Conservation (phyloP, 2,329 filamentous ascomycete species). For the Cladosporium velox region DNA sequence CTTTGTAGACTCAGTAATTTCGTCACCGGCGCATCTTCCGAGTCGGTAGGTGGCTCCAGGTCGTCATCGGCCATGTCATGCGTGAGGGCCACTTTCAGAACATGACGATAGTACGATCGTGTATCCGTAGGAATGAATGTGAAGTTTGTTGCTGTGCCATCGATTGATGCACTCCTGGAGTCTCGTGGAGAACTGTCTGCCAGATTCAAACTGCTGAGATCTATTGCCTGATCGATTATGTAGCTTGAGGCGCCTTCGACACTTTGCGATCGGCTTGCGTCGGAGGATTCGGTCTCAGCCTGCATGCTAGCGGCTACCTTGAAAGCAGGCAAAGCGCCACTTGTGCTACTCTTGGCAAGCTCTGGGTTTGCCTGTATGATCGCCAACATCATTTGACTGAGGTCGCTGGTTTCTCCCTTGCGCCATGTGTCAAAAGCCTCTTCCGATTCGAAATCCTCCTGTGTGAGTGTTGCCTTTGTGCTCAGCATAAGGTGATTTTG, state of each 20-base stretch:
- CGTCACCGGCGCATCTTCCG: constrained; percentile 50
- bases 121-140: constrained; percentile 88
- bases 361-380: constrained; percentile 85
- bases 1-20: constrained; percentile 72
- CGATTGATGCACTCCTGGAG: constrained; percentile 31
- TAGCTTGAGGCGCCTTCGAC: constrained; percentile 49
- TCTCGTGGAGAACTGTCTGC: constrained; percentile 49
- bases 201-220: constrained; percentile 66
- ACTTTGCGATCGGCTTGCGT: constrained; percentile 50
- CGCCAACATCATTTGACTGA: constrained; percentile 91
- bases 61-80: constrained; percentile 61
- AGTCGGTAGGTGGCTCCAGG: constrained; percentile 51
- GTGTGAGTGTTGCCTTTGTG: constrained; percentile 72
- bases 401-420: constrained; percentile 79
- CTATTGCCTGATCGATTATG: constrained; percentile 67
- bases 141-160: constrained; percentile 55
- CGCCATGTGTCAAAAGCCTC: constrained; percentile 90
- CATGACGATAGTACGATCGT: constrained; percentile 77
- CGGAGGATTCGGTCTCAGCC: constrained; percentile 41
- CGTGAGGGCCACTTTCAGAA: constrained; percentile 73
- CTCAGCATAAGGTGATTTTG: constrained; percentile 84
- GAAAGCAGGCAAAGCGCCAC: constrained; percentile 27
- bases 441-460: constrained; percentile 85
- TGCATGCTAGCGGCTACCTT: constrained; percentile 29
- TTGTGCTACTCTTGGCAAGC: constrained; percentile 71